phyloP scores from a whole-genome alignment of 2,329 filamentous ascomycete species.

The Nigrospora osmanthi region DNA sequence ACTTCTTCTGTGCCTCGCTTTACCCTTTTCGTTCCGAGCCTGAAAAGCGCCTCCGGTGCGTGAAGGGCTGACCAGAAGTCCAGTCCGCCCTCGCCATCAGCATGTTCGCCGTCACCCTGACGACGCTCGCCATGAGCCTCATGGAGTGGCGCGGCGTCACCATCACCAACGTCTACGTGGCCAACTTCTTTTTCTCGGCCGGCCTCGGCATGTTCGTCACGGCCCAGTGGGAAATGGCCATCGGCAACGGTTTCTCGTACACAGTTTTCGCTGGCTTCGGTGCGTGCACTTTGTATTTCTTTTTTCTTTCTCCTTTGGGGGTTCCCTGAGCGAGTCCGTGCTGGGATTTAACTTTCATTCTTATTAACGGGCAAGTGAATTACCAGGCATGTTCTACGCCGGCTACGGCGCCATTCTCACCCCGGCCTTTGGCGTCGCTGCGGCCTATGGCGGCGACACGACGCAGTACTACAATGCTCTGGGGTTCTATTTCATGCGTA shows the following conservation, averaged over 20 bases:
- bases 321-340: no score
- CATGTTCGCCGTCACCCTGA: constrained; percentile 45
- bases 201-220: constrained; percentile 44
- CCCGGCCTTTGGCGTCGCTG: constrained; percentile 14
- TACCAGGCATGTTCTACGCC: constrained; percentile 15
- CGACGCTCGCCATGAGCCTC: constrained; percentile 42
- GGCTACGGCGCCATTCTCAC: constrained; percentile 16
- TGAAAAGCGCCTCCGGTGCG: no score
- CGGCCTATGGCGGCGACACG: constrained; percentile 14
- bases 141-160: constrained; percentile 47
- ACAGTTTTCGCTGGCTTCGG: constrained; percentile 47
- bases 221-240: constrained; percentile 46
- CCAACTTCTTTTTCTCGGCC: constrained; percentile 43
- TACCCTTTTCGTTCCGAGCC: no score
- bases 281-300: constrained; percentile 9
- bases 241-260: constrained; percentile 44
- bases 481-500: constrained; percentile 16
- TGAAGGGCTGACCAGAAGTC: no score
- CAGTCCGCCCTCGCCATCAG: constrained; percentile 41
- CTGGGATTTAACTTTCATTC: no score
- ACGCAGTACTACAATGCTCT: constrained; percentile 16
- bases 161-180: constrained; percentile 42
- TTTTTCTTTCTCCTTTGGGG: background rate
- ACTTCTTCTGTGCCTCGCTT: no score
- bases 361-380: no score